phyloP scores from a whole-genome alignment of 306 rosid species.

The Quercus suber region DNA sequence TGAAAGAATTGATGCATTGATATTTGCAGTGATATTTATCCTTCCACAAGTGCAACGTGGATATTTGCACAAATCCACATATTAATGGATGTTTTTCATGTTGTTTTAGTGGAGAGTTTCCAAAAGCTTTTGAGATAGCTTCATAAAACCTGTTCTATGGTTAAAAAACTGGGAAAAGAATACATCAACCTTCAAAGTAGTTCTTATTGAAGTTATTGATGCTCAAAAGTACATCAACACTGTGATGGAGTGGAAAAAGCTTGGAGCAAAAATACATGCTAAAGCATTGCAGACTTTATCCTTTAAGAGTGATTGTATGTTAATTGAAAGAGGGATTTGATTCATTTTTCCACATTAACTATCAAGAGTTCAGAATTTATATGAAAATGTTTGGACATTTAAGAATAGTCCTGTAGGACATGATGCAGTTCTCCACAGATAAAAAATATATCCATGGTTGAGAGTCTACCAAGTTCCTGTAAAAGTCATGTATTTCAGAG shows the following conservation, averaged over 20 bases:
- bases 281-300: not conserved
- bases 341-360: not conserved
- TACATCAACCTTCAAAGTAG: constrained; percentile 8
- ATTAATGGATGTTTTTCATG: constrained; percentile 27
- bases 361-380: not conserved
- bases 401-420: not conserved
- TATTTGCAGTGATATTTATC: constrained; percentile 32
- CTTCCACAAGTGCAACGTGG: constrained; percentile 37
- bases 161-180: constrained; percentile 15
- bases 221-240: not conserved
- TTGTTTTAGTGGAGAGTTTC: constrained; percentile 27
- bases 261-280: not conserved
- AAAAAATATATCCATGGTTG: not conserved
- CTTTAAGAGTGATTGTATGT: constrained; percentile 1
- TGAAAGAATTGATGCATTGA: constrained; percentile 30
- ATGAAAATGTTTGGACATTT: too few species aligned
- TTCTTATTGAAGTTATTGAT: not conserved
- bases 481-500: not conserved
- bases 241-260: not conserved
- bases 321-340: constrained; percentile 3
- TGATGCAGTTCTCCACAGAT: not conserved
- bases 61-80: constrained; percentile 25
- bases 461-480: not conserved
- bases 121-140: constrained; percentile 22
- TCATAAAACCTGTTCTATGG: constrained; percentile 20